Base-by-base conservation (phyloP, 208 protist species). In the Trichomonas gallinae region DNA sequence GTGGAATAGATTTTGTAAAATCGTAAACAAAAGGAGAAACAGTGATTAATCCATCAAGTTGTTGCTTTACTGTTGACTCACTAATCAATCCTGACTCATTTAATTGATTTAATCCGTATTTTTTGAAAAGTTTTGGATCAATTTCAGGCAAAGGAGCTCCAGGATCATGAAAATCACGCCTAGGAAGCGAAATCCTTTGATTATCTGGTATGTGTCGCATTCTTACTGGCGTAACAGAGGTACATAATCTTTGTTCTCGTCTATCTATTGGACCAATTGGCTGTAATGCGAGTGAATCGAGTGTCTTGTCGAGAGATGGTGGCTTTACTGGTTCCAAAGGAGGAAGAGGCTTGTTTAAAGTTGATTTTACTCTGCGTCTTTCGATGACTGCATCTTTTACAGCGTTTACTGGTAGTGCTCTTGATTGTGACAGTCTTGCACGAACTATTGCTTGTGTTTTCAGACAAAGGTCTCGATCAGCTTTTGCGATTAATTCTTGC, bases 371-470 rank as follows among this genome's bases (percentile, higher is more conserved):
- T n/a, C 11, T 72, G 8, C 58, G 8, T 21, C 26, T 72, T 72
- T 72, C 58, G 2, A n/a, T 17, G 26, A 72, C 58, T n/a, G 26
- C 26, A n/a, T 72, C 58, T 26, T 72, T 72, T 17, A 72, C 11
- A 72, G 58, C 58, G 26, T 93, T 48, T 26, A 93, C 17, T 8
- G 87, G 87, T 21, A 93, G 26, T 34, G 31, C 2, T 51, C 44
- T 93, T 6, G 87, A 93, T 93, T 93, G 40, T 13, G 44, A 51
- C 15, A 93, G 15, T n/a, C 44, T 17, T 11, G 44, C 11, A 40
- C 44, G 40, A 38, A 93, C 87, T 0, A 93, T 93, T 34, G 87
- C 87, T 58, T 93, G 87, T 17, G 44, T 93, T 93, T 93, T 93
- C 6, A 93, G 44, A 38, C 87, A 15, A 49, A 93, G 46, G 31